phyloP scores from a whole-genome alignment of 768 basidiomycete species.

The Daedaleopsis nitida region DNA sequence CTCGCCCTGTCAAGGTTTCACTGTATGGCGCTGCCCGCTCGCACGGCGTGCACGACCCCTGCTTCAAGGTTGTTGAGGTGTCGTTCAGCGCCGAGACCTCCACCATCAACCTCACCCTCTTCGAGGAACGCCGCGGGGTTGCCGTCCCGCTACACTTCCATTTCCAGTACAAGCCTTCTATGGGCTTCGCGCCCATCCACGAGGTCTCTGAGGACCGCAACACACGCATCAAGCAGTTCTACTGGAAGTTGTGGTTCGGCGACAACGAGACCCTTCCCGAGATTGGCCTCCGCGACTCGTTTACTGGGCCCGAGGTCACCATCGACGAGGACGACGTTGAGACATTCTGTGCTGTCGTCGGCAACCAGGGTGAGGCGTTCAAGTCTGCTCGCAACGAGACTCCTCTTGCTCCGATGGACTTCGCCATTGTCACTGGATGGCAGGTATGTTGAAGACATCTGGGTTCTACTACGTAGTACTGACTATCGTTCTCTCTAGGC shows the following conservation, averaged over 20 bases:
- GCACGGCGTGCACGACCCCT: slow-evolving; percentile 65
- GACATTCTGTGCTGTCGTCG: slow-evolving; percentile 89
- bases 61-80: slow-evolving; percentile 86
- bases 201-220: slow-evolving; percentile 85
- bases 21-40: slow-evolving; percentile 83
- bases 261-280: slow-evolving; percentile 75
- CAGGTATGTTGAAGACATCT: slow-evolving; percentile 57
- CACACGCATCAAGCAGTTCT: slow-evolving; percentile 91
- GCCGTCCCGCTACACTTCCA: slow-evolving; percentile 80
- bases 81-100: slow-evolving; percentile 53
- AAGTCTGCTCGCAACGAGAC: slow-evolving; percentile 70
- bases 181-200: slow-evolving; percentile 91
- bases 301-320: slow-evolving; percentile 83
- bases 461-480: not conserved
- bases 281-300: slow-evolving; percentile 80
- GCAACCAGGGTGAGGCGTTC: slow-evolving; percentile 91
- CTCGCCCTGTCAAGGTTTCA: slow-evolving; percentile 56
- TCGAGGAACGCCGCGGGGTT: slow-evolving; percentile 77
- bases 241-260: slow-evolving; percentile 98
- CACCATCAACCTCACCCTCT: slow-evolving; percentile 71
- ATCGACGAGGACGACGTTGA: slow-evolving; percentile 80
- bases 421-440: slow-evolving; percentile 98
- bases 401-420: slow-evolving; percentile 95
- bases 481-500: slow-evolving; percentile 52
- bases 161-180: slow-evolving; percentile 85